phyloP scores from a whole-genome alignment of 2,329 filamentous ascomycete genomes.

The Mariannaea elegans region DNA sequence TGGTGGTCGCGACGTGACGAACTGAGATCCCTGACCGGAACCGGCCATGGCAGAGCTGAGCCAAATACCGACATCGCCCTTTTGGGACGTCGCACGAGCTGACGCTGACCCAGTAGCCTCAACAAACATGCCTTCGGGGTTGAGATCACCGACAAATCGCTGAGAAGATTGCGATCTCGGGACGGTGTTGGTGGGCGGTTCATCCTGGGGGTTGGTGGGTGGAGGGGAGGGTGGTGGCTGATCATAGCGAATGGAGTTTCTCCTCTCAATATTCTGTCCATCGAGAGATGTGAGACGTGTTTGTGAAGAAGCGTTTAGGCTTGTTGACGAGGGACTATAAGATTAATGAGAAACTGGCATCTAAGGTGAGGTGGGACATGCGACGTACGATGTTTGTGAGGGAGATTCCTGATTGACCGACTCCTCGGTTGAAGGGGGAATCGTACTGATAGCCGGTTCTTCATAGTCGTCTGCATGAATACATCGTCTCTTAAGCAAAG shows the following conservation, averaged over 20 bases:
- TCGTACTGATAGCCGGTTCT: constrained; percentile 25
- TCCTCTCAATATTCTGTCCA: constrained; percentile 17
- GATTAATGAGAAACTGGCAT: constrained; percentile 5
- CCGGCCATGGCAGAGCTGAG: constrained; percentile 47
- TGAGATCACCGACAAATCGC: constrained; percentile 67
- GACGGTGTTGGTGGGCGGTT: constrained; percentile 30
- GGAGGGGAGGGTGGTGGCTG: constrained; percentile 15
- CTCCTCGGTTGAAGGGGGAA: constrained; percentile 33
- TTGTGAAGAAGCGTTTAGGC: constrained; percentile 10
- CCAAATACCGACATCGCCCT: constrained; percentile 66
- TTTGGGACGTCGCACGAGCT: constrained; percentile 50
- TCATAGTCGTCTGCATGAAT: constrained; percentile 51
- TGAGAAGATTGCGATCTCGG: constrained; percentile 42
- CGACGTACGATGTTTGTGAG: constrained; percentile 44
- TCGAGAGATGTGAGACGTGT: constrained; percentile 11
- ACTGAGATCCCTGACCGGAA: constrained; percentile 45
- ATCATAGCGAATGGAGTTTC: constrained; percentile 27
- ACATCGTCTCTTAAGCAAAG: constrained; percentile 52
- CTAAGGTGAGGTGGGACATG: neutral
- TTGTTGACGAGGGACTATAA: constrained; percentile 24
- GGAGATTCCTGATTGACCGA: constrained; percentile 38
- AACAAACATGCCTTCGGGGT: constrained; percentile 68
- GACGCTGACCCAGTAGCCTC: constrained; percentile 56
- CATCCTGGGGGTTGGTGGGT: constrained; percentile 12
- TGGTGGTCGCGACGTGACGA: constrained; percentile 49